A percentile compares a stretch with the other conserved stretches of the same genome.
These are phyloP conservation scores for Beta macrorhiza DNA, from an alignment of 179 eudicot species.

Conservation along the genomic window DNA sequence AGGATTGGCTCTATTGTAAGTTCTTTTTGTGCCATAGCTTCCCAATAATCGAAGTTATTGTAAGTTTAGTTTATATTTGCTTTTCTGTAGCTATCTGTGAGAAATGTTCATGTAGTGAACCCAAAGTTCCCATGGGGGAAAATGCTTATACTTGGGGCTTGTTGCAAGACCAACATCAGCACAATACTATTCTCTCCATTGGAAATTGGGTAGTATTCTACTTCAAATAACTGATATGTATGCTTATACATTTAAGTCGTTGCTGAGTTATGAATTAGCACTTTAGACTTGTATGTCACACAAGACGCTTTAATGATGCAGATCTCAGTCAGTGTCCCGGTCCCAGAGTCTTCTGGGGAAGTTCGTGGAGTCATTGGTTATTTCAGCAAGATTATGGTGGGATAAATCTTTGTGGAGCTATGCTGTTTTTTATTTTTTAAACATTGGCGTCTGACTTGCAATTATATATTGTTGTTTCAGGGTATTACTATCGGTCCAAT, in stretches of 20 bases:
- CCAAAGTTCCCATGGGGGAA: constrained; percentile 72
- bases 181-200: constrained; percentile 71
- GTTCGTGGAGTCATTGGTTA: constrained; percentile 57
- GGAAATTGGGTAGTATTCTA: constrained; percentile 58
- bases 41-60: not conserved
- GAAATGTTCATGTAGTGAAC: constrained; percentile 73
- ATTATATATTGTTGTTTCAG: constrained; percentile 44
- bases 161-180: constrained; percentile 64
- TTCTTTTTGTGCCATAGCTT: constrained; percentile 18
- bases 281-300: constrained; percentile 6
- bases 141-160: constrained; percentile 76
- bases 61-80: constrained; percentile 8
- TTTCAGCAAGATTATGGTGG: constrained; percentile 80
- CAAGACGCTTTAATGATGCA: constrained; percentile 37
- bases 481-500: constrained; percentile 66
- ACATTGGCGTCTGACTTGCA: constrained; percentile 18
- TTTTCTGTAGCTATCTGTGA: constrained; percentile 49
- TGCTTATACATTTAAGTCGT: constrained; percentile 1
- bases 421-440: not conserved
- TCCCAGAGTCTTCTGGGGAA: constrained; percentile 64
- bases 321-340: constrained; percentile 44
- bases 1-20: constrained; percentile 87
- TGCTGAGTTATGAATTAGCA: not conserved
- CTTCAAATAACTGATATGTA: constrained; percentile 13
- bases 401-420: constrained; percentile 16